A percentile compares a stretch with the other conserved stretches of the same genome.
Evolutionary conservation across 192 early-diverging fungal genomes (phyloP).

Genomic region (Coemansia sp.): DNA sequence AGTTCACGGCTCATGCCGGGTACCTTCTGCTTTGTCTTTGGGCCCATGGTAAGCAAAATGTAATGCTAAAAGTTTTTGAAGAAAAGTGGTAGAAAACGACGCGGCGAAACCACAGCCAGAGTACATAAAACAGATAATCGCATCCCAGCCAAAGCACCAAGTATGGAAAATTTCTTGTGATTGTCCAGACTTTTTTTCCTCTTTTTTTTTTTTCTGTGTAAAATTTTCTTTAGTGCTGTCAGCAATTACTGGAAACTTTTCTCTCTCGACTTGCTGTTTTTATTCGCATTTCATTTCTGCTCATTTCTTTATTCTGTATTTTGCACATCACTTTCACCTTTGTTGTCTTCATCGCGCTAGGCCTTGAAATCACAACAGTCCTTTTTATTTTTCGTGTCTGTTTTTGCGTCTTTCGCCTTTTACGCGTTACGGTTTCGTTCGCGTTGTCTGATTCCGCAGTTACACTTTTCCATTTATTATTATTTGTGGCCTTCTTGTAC

Average conservation of each 20-base stretch:
- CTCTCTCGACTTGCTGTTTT: neutral
- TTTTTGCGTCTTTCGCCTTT: neutral
- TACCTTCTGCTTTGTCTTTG: slow-evolving; percentile 35
- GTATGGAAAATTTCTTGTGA: neutral
- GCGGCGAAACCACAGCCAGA: too few species aligned
- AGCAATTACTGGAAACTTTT: slow-evolving; percentile 9
- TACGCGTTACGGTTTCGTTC: slow-evolving; percentile 9
- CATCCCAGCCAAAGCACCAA: neutral
- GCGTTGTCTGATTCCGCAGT: slow-evolving; percentile 8
- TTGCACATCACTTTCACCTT: neutral
- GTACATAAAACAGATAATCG: neutral
- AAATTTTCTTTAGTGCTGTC: neutral
- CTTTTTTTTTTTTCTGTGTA: slow-evolving; percentile 11
- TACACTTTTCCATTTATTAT: slow-evolving; percentile 4
- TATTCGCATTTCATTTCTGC: neutral
- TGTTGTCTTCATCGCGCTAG: slow-evolving; percentile 1
- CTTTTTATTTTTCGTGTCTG: neutral
- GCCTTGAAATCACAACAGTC: neutral
- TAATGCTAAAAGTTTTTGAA: neutral
- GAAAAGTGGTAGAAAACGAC: slow-evolving; percentile 5
- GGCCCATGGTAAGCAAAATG: slow-evolving; percentile 13
- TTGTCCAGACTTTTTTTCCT: slow-evolving; percentile 5
- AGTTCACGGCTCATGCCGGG: slow-evolving; percentile 47
- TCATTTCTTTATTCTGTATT: slow-evolving; percentile 5
- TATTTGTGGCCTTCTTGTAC: neutral